Base-by-base conservation (phyloP, 768 basidiomycete genomes). In the Psilocybe subaeruginosa region DNA sequence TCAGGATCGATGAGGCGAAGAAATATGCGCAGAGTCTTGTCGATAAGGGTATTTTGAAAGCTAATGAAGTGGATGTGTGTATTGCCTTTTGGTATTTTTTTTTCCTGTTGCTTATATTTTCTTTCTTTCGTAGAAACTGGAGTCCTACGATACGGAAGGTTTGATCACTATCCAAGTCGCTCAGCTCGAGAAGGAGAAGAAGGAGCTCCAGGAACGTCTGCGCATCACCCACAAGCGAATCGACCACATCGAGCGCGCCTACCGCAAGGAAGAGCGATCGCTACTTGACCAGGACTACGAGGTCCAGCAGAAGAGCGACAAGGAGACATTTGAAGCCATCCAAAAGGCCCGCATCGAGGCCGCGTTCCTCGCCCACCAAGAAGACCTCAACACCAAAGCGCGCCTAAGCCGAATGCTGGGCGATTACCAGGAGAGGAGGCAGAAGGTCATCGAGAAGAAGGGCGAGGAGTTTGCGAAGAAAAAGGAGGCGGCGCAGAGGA, bases 181-280 rank as follows among this genome's bases (percentile, higher is more conserved):
- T 66, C 95, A 98, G 71, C 82, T 98, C 48, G 97, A 97, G 78
- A 97, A 97, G 78, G 96, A 99, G 78, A 97, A 95, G 82, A 90
- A 87, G 68, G 92, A 95, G 66, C 80, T 93, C 64, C 83, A 82
- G 59, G 92, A 95, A 68, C 85, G 91, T 19, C 82, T 97, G 51
- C 89, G 94, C 23, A 85, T 96, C 65, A 83, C 89, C 47, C 73
- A 88, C 39, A 99, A 99, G 77, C 90, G 95, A 27, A 85, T 98
- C 67, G 97, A 99, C 71, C 97, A 99, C 77, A 73, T 92, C 72
- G 97, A 99, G 76, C 93, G 95, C 56, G 95, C 96, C 0, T 92
- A 90, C 77, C 90, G 97, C 66, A 94, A 95, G 74, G 95, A 95
- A 52, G 97, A 99, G 72, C 84, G 88, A 5, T 91, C 95, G 0